These are phyloP conservation scores for Microbotryum violaceum DNA, from an alignment of 1,284 basidiomycete species.

Conservation along the genomic window DNA sequence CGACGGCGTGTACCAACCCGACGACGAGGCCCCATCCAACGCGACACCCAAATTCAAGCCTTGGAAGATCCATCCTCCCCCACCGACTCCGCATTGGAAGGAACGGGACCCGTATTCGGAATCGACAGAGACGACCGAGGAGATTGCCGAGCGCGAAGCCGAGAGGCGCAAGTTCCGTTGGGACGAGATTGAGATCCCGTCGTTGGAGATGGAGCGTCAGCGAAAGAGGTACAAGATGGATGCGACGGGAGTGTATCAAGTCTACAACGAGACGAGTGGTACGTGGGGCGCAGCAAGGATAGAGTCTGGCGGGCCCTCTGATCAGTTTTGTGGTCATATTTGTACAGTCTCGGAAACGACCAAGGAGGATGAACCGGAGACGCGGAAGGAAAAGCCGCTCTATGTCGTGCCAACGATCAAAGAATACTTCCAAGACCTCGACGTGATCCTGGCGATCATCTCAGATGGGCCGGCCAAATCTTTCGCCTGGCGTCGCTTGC, in stretches of 20 bases:
- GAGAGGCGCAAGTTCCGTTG: constrained; percentile 52
- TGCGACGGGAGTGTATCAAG: constrained; percentile 76
- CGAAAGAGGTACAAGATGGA: constrained; percentile 64
- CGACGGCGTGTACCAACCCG: constrained; percentile 49
- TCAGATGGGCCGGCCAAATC: constrained; percentile 78
- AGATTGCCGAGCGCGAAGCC: constrained; percentile 19
- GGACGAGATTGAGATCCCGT: constrained; percentile 61
- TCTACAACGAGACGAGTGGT: constrained; percentile 49
- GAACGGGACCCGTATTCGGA: constrained; percentile 30
- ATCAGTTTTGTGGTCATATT: background rate
- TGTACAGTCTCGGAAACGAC: background rate
- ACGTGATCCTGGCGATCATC: constrained; percentile 52
- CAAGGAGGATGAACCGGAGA: background rate
- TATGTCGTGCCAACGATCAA: constrained; percentile 77
- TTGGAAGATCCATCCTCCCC: constrained; percentile 83
- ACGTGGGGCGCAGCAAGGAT: too few relatives aligned
- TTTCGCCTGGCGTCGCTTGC: constrained; percentile 86
- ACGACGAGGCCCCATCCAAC: constrained; percentile 15
- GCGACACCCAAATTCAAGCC: constrained; percentile 41
- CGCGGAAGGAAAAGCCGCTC: constrained; percentile 47
- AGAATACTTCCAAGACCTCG: constrained; percentile 96
- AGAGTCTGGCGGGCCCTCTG: background rate
- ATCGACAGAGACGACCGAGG: constrained; percentile 23
- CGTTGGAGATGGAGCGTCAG: constrained; percentile 41
- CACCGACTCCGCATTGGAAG: constrained; percentile 89